These are phyloP conservation scores for Zygoascus sp. DNA, from an alignment of 1,139 yeast species.

Conservation along the genomic window DNA sequence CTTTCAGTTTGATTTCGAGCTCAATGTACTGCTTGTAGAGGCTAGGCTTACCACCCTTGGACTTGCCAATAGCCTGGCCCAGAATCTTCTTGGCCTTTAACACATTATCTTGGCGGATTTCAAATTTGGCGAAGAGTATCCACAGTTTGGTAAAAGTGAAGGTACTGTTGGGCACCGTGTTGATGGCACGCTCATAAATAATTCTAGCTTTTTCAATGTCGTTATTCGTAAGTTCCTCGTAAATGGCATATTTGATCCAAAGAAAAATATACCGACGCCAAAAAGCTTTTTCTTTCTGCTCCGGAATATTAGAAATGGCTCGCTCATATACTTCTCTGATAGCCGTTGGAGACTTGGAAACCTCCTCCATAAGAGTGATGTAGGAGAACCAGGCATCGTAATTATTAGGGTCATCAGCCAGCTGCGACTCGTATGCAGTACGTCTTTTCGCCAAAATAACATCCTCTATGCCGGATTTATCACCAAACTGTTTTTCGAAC, in stretches of 20 bases:
- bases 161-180: slow-evolving; percentile 50
- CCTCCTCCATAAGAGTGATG: slow-evolving; percentile 45
- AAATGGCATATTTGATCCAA: slow-evolving; percentile 64
- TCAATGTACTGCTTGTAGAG: slow-evolving; percentile 61
- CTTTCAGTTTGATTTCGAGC: slow-evolving; percentile 42
- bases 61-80: slow-evolving; percentile 67
- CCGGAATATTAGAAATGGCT: slow-evolving; percentile 45
- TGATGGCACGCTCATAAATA: slow-evolving; percentile 48
- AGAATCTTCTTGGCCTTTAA: slow-evolving; percentile 59
- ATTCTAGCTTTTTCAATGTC: slow-evolving; percentile 47
- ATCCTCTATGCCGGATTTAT: slow-evolving; percentile 47
- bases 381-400: slow-evolving; percentile 83
- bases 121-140: slow-evolving; percentile 69
- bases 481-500: slow-evolving; percentile 66
- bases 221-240: slow-evolving; percentile 51
- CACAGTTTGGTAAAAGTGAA: slow-evolving; percentile 73
- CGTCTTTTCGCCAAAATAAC: slow-evolving; percentile 53
- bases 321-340: slow-evolving; percentile 42
- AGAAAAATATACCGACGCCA: slow-evolving; percentile 71
- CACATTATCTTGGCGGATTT: slow-evolving; percentile 54
- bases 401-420: slow-evolving; percentile 50
- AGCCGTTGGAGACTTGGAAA: slow-evolving; percentile 31
- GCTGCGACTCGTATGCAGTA: slow-evolving; percentile 47
- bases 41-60: slow-evolving; percentile 43
- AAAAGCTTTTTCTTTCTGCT: slow-evolving; percentile 30